Base-by-base conservation (phyloP, 352 stramenopile species). In the Vaucheria bursata region DNA sequence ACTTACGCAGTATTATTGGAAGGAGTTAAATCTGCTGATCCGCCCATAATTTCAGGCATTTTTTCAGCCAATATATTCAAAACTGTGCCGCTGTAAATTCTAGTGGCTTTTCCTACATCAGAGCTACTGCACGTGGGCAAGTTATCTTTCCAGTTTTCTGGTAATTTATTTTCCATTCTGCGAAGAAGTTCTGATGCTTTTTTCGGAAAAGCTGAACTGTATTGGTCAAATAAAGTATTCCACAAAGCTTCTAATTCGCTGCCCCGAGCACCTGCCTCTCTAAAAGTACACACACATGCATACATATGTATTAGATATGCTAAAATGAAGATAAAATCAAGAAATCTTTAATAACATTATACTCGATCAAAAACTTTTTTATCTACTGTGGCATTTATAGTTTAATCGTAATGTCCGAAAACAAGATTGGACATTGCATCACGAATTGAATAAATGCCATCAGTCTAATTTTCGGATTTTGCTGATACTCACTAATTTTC, bases 11-110 rank as follows among this genome's bases (percentile, higher is more conserved):
- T 99, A 80, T 94, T 89, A 87, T 98, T 99, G 70, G 92, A 98
- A 40, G 92, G 92, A 50, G 96, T 99, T 74, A 99, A 86, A 88
- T 99, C 96, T 39, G 96, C 96, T 74, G 94, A 98, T 72, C 96
- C 96, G 50, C 96, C 96, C 29, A 99, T 89, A 37, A 99, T 86
- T 86, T 99, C 96, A 0, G 95, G 94, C 72, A 99, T 79, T 68
- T 88, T 88, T 29, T 90, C 86, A 25, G 93, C 94, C 18, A 97
- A 86, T 1, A 91, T 88, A 86, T 98, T 98, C 74, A 99, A 85
- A n/a, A 90, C 95, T 34, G 92, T 88, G 84, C 98, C 91, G 50
- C 91, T 98, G 85, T 92, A 91, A 77, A 97, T 92, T 39, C 96
- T 92, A 45, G 96, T 98, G 33, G 95, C 95, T 12, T 5, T 12